phyloP scores from a whole-genome alignment of 441 rosid genomes.

The Viola pubescens region DNA sequence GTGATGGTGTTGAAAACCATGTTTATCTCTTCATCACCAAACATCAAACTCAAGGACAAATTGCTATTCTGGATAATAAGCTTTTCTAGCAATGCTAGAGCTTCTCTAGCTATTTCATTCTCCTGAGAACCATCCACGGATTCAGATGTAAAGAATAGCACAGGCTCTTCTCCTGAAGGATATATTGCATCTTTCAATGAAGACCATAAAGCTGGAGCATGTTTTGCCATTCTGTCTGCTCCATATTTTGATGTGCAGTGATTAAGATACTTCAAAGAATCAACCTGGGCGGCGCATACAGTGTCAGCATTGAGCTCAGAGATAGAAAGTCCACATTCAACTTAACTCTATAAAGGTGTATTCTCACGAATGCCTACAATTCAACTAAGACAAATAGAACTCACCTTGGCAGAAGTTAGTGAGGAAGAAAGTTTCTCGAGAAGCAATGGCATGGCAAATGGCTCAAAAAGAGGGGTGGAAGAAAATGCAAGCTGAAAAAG shows the following conservation, averaged over 20 bases:
- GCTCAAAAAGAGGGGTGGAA: slow-evolving; percentile 77
- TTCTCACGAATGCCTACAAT: slow-evolving; percentile 16
- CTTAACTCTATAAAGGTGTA: slow-evolving; percentile 14
- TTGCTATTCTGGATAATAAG: slow-evolving; percentile 46
- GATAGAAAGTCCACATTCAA: neutral
- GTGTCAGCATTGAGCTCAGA: slow-evolving; percentile 6
- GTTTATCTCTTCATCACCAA: slow-evolving; percentile 54
- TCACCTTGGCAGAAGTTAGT: slow-evolving; percentile 74
- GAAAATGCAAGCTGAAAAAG: slow-evolving; percentile 61
- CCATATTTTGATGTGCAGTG: slow-evolving; percentile 58
- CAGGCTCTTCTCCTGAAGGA: slow-evolving; percentile 36
- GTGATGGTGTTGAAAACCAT: slow-evolving; percentile 39
- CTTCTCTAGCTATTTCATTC: slow-evolving; percentile 52
- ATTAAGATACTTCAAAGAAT: slow-evolving; percentile 67
- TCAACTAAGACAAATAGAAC: slow-evolving; percentile 16
- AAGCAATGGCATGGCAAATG: slow-evolving; percentile 75
- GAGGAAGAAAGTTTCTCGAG: slow-evolving; percentile 92
- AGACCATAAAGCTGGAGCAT: slow-evolving; percentile 60
- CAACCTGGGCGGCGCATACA: slow-evolving; percentile 47
- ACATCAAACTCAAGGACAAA: slow-evolving; percentile 40
- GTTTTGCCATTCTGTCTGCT: slow-evolving; percentile 50
- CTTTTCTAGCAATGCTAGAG: slow-evolving; percentile 48
- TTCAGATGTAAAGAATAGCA: slow-evolving; percentile 34
- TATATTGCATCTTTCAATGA: slow-evolving; percentile 52
- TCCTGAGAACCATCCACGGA: slow-evolving; percentile 36